These are phyloP conservation scores for Elsinoe arachidis DNA, from an alignment of 2,329 filamentous ascomycete species.

Conservation along the genomic window DNA sequence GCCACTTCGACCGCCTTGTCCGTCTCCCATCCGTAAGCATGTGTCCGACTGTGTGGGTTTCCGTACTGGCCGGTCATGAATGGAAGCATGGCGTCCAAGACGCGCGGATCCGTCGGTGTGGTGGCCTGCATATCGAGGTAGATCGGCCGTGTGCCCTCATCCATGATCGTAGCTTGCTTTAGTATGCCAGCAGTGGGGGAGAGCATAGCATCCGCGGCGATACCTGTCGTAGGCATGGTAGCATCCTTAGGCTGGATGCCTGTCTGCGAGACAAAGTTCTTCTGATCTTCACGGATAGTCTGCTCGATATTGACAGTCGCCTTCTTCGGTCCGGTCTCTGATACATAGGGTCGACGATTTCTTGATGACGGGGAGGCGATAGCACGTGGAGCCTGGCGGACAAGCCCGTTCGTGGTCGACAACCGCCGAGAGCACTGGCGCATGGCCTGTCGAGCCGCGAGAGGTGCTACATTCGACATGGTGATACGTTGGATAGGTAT, in stretches of 20 bases:
- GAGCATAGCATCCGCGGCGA: slow-evolving; percentile 59
- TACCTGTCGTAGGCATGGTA: slow-evolving; percentile 49
- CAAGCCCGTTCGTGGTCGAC: slow-evolving; percentile 29
- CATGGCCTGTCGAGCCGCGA: slow-evolving; percentile 66
- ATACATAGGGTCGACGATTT: slow-evolving; percentile 64
- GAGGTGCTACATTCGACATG: slow-evolving; percentile 49
- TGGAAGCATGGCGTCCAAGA: slow-evolving; percentile 93
- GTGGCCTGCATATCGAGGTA: slow-evolving; percentile 99
- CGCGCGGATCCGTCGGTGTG: slow-evolving; percentile 86
- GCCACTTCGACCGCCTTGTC: slow-evolving; percentile 89
- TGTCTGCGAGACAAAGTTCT: slow-evolving; percentile 58
- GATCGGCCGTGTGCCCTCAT: slow-evolving; percentile 85
- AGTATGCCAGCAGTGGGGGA: slow-evolving; percentile 67
- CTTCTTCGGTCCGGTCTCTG: slow-evolving; percentile 68
- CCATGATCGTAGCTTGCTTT: slow-evolving; percentile 87
- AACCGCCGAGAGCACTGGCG: slow-evolving; percentile 46
- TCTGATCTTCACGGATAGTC: slow-evolving; percentile 78
- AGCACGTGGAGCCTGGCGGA: slow-evolving; percentile 30
- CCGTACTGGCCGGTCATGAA: slow-evolving; percentile 90
- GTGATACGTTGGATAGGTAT: slow-evolving; percentile 14
- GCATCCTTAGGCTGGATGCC: slow-evolving; percentile 48
- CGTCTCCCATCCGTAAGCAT: slow-evolving; percentile 97
- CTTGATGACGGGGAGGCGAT: slow-evolving; percentile 28
- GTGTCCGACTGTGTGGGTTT: slow-evolving; percentile 93
- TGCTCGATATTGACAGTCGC: slow-evolving; percentile 76